phyloP scores from a whole-genome alignment of 2,329 filamentous ascomycete genomes.

The Coleophoma eucalyptorum region DNA sequence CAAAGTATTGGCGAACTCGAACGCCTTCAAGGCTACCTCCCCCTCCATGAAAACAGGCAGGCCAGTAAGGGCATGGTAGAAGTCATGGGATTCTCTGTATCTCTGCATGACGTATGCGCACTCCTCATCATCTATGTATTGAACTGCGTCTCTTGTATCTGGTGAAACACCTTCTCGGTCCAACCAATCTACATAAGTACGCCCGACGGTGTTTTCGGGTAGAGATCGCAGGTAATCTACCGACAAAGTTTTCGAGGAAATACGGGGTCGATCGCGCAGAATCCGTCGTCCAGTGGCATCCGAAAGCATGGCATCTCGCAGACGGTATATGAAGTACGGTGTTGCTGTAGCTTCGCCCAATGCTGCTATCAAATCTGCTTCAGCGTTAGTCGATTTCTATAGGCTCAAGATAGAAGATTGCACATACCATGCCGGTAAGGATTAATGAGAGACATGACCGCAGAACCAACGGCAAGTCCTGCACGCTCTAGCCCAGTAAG shows the following conservation, averaged over 20 bases:
- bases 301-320: slow-evolving; percentile 87
- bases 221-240: slow-evolving; percentile 66
- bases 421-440: slow-evolving; percentile 71
- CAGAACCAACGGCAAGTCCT: slow-evolving; percentile 63
- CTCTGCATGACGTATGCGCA: slow-evolving; percentile 98
- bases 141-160: slow-evolving; percentile 77
- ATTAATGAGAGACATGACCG: slow-evolving; percentile 62
- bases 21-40: slow-evolving; percentile 94
- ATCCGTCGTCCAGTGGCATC: slow-evolving; percentile 84
- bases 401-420: not conserved
- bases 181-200: slow-evolving; percentile 84
- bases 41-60: slow-evolving; percentile 91
- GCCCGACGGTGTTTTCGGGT: slow-evolving; percentile 71
- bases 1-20: slow-evolving; percentile 93
- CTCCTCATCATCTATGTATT: slow-evolving; percentile 92
- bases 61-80: slow-evolving; percentile 92
- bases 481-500: slow-evolving; percentile 74
- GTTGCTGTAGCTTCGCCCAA: slow-evolving; percentile 94
- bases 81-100: slow-evolving; percentile 96
- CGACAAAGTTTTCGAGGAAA: slow-evolving; percentile 69
- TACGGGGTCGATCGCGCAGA: slow-evolving; percentile 82
- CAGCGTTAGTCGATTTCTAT: slow-evolving; percentile 2
- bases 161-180: slow-evolving; percentile 90
- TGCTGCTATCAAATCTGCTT: slow-evolving; percentile 81
- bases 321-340: slow-evolving; percentile 90